These are phyloP conservation scores for Schizosaccharomyces osmophilus DNA, from an alignment of 805 yeast species.

Conservation along the genomic window DNA sequence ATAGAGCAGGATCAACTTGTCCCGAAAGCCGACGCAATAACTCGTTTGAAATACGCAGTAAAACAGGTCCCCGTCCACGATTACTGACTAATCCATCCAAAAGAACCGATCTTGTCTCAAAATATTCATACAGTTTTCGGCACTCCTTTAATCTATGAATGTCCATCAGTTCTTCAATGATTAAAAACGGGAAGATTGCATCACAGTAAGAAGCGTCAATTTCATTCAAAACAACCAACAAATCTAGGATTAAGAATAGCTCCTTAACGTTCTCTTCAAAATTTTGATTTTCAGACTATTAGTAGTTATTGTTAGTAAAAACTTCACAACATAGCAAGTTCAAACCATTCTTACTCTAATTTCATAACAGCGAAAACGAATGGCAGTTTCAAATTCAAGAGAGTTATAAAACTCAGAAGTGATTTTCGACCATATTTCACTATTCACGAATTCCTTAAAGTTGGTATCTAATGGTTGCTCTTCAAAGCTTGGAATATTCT, in stretches of 20 bases:
- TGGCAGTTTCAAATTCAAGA: neutral
- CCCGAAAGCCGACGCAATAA: conserved; percentile 14
- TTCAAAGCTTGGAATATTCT: neutral
- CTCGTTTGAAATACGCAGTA: conserved; percentile 14
- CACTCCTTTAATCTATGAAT: neutral
- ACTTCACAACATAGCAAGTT: neutral
- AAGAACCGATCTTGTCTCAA: neutral
- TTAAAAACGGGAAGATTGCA: neutral
- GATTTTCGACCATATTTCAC: neutral
- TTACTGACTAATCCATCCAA: neutral
- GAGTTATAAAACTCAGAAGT: neutral
- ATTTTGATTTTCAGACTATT: neutral
- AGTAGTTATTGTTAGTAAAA: neutral
- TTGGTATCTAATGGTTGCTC: neutral
- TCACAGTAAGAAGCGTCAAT: neutral
- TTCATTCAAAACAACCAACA: neutral
- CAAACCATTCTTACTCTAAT: neutral
- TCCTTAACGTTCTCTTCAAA: neutral
- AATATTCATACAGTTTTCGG: neutral
- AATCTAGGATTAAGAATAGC: neutral
- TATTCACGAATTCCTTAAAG: neutral
- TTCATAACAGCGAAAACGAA: neutral
- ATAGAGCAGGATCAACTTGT: conserved; percentile 13
- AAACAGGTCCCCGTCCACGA: neutral
- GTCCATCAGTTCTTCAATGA: conserved; percentile 1